phyloP scores from a whole-genome alignment of 805 yeast species.

The Torulaspora microellipsoides region DNA sequence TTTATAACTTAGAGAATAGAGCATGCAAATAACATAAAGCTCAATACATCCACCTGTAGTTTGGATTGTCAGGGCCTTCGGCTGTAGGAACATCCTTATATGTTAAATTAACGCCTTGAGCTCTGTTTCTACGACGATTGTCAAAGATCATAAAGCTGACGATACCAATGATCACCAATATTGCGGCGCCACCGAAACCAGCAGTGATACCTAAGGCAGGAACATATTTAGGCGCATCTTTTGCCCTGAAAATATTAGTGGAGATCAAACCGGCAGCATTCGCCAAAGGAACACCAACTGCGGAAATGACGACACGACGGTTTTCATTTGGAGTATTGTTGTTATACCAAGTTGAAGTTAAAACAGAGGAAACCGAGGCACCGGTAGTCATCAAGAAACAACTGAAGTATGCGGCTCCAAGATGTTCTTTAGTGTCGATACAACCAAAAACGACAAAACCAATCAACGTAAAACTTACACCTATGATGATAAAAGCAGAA shows the following conservation, averaged over 20 bases:
- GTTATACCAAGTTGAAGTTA: conserved; percentile 48
- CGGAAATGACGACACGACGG: conserved; percentile 44
- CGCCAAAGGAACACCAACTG: conserved; percentile 51
- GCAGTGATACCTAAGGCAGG: conserved; percentile 49
- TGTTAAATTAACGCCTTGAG: conserved; percentile 39
- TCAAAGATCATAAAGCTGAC: conserved; percentile 40
- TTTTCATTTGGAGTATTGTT: conserved; percentile 46
- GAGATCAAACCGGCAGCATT: conserved; percentile 55
- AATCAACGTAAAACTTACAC: conserved; percentile 39
- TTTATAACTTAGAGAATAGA: too few relatives aligned
- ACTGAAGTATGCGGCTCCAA: conserved; percentile 42
- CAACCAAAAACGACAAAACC: conserved; percentile 47
- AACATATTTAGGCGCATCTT: conserved; percentile 49
- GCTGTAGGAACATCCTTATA: conserved; percentile 42
- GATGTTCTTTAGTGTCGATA: conserved; percentile 38
- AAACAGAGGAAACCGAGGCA: conserved; percentile 44
- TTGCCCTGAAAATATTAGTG: conserved; percentile 45
- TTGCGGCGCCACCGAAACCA: conserved; percentile 44
- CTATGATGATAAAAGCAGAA: conserved; percentile 38
- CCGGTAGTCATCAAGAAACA: conserved; percentile 49
- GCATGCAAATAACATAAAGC: background rate
- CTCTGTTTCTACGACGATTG: conserved; percentile 39
- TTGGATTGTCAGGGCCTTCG: conserved; percentile 44
- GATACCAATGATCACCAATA: conserved; percentile 23
- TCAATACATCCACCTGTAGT: conserved; percentile 45